These are phyloP conservation scores for Pistacia atlantica DNA, from an alignment of 345 rosid species.

Conservation along the genomic window DNA sequence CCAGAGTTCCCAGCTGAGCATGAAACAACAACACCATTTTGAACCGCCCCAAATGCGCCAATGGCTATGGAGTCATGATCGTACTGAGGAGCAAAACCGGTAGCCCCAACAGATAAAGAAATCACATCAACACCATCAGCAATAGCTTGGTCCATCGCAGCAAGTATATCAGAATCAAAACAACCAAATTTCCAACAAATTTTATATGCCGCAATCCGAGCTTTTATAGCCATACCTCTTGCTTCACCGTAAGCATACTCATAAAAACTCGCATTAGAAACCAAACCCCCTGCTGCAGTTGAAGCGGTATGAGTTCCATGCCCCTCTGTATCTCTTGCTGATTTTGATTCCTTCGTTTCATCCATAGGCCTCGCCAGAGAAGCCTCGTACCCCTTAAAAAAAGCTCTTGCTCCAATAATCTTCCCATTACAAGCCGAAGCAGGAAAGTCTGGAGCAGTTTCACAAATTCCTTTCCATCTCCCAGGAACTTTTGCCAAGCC, in stretches of 20 bases:
- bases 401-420: slow-evolving; percentile 83
- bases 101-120: slow-evolving; percentile 80
- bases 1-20: slow-evolving; percentile 96
- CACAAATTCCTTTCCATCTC: slow-evolving; percentile 72
- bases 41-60: slow-evolving; percentile 74
- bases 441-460: slow-evolving; percentile 59
- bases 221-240: slow-evolving; percentile 84
- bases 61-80: slow-evolving; percentile 77
- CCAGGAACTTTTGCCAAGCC: slow-evolving; percentile 54
- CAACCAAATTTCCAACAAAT: slow-evolving; percentile 86
- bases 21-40: slow-evolving; percentile 69
- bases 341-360: slow-evolving; percentile 50
- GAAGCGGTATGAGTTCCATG: slow-evolving; percentile 95
- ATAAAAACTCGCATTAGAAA: slow-evolving; percentile 61
- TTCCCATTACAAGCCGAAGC: slow-evolving; percentile 70
- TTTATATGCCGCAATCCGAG: slow-evolving; percentile 84
- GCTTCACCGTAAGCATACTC: slow-evolving; percentile 72
- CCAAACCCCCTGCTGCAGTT: slow-evolving; percentile 78
- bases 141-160: slow-evolving; percentile 87
- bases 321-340: slow-evolving; percentile 85
- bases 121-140: slow-evolving; percentile 83
- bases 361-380: slow-evolving; percentile 36
- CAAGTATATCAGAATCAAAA: slow-evolving; percentile 89
- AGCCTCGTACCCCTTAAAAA: slow-evolving; percentile 54
- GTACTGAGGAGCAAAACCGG: slow-evolving; percentile 71